Evolutionary conservation across 352 stramenopile genomes (phyloP).

Genomic region (Peronospora destructor): DNA sequence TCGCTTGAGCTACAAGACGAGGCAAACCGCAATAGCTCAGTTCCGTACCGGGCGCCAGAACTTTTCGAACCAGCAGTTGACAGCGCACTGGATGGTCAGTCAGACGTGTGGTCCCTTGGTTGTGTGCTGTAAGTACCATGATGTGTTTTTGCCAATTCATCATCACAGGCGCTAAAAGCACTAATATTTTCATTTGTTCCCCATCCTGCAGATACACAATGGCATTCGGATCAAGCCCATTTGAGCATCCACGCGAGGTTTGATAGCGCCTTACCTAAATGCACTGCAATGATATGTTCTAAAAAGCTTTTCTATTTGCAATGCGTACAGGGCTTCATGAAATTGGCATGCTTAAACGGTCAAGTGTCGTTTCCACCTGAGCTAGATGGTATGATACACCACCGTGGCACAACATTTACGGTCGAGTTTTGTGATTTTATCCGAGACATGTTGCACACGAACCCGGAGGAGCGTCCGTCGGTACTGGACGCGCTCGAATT

Average conservation of each 20-base stretch:
- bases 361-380: constrained; percentile 70
- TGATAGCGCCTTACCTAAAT: neutral
- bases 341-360: constrained; percentile 73
- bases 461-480: constrained; percentile 72
- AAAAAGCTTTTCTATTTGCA: constrained; percentile 4
- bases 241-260: constrained; percentile 71
- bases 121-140: constrained; percentile 57
- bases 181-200: constrained; percentile 1
- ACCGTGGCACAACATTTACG: constrained; percentile 63
- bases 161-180: neutral
- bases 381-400: constrained; percentile 54
- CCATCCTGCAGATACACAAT: constrained; percentile 56
- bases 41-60: constrained; percentile 77
- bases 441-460: constrained; percentile 79
- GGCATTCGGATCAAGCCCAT: constrained; percentile 76
- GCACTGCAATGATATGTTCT: neutral
- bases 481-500: constrained; percentile 79
- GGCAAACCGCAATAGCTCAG: constrained; percentile 74
- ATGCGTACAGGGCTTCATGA: constrained; percentile 68
- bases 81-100: constrained; percentile 63
- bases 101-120: constrained; percentile 79
- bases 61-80: constrained; percentile 73
- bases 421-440: constrained; percentile 85
- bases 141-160: neutral
- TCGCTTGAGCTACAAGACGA: constrained; percentile 77